Conservation (phyloP, 129 eudicot species). For the Flaveria brownii region DNA sequence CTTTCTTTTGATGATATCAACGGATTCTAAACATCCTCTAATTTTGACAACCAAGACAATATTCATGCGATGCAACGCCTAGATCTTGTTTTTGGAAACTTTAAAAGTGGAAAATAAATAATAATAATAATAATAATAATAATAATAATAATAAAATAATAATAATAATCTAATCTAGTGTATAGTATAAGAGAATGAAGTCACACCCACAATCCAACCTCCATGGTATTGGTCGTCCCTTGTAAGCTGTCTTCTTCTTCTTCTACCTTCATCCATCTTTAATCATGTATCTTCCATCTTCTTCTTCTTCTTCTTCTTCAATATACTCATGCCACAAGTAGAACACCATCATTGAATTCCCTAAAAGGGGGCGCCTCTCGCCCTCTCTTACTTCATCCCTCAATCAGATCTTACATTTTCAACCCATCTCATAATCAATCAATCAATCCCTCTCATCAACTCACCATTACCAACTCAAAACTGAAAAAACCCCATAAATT, state of each 20-base stretch:
- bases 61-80: too few species aligned
- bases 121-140: too few species aligned
- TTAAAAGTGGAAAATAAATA: neutral
- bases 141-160: neutral
- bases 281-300: neutral
- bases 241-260: constrained; percentile 13
- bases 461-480: constrained; percentile 6
- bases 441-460: neutral
- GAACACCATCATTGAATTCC: neutral
- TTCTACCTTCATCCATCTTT: neutral
- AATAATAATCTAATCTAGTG: neutral
- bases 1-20: too few species aligned
- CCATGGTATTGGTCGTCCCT: constrained; percentile 14
- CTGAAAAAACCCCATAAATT: constrained; percentile 14
- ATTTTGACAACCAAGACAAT: too few species aligned
- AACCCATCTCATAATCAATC: constrained; percentile 8
- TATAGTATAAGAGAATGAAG: neutral
- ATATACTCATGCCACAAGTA: neutral
- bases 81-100: neutral
- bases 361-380: constrained; percentile 49
- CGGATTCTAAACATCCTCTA: too few species aligned
- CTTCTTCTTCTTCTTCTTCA: constrained; percentile 2
- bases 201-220: constrained; percentile 5
- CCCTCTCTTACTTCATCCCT: constrained; percentile 39
- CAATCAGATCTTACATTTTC: constrained; percentile 60